These are phyloP conservation scores for Aspergillus sp. DNA, from an alignment of 2,329 filamentous ascomycete species.

Conservation along the genomic window DNA sequence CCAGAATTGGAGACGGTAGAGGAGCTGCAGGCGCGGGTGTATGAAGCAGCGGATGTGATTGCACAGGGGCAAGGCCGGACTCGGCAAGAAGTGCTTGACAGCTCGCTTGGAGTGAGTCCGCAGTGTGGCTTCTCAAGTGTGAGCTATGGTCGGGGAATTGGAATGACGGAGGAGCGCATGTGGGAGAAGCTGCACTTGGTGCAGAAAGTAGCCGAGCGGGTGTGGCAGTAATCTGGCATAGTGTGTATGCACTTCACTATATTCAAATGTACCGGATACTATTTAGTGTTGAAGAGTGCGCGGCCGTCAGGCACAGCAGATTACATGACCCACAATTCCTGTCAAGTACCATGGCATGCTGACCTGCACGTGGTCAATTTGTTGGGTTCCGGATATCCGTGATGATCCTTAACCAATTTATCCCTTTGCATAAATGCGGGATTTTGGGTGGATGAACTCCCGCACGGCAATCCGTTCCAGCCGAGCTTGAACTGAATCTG, in stretches of 20 bases:
- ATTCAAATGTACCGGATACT: background rate
- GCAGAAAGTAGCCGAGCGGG: slow-evolving; percentile 61
- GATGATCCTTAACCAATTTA: background rate
- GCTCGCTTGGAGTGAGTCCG: slow-evolving; percentile 61
- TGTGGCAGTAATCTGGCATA: background rate
- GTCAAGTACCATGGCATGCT: background rate
- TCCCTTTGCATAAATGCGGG: background rate
- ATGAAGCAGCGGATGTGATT: slow-evolving; percentile 63
- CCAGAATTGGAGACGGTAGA: slow-evolving; percentile 59
- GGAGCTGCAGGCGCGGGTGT: slow-evolving; percentile 56
- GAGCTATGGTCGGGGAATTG: slow-evolving; percentile 56
- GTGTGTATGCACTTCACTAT: too few species aligned
- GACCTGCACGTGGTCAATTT: background rate
- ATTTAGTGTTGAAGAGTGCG: background rate
- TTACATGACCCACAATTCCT: background rate
- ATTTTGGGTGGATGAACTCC: background rate
- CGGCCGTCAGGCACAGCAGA: background rate
- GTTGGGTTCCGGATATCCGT: background rate
- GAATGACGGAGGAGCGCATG: slow-evolving; percentile 64
- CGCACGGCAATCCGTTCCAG: background rate
- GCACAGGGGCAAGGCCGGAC: slow-evolving; percentile 63
- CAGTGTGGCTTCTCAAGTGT: slow-evolving; percentile 69
- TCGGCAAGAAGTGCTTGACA: slow-evolving; percentile 64
- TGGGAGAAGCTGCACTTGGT: slow-evolving; percentile 68
- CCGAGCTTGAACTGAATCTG: background rate